phyloP scores from a whole-genome alignment of 305 asterid genomes.

The Stenogyne calaminthoides region DNA sequence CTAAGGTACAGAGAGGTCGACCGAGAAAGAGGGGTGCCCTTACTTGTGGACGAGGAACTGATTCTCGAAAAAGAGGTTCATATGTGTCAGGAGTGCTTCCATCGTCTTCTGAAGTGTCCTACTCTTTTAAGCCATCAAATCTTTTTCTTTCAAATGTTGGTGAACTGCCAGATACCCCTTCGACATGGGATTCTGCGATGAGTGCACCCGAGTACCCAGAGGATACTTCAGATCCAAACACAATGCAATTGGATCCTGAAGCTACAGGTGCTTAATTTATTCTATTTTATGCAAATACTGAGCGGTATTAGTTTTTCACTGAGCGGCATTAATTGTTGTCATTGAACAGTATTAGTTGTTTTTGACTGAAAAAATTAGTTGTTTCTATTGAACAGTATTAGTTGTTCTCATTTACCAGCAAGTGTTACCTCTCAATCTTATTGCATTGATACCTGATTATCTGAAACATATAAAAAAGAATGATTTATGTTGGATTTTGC shows the following conservation, averaged over 20 bases:
- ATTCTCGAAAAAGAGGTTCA: conserved; percentile 33
- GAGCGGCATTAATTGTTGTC: too few species aligned
- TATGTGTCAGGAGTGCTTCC: conserved; percentile 6
- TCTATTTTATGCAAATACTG: background rate
- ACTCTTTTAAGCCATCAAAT: conserved; percentile 41
- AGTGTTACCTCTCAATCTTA: too few species aligned
- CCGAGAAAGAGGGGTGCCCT: conserved; percentile 31
- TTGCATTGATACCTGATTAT: background rate
- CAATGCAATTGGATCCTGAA: conserved; percentile 50
- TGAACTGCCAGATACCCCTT: conserved; percentile 49
- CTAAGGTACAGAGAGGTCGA: conserved; percentile 40
- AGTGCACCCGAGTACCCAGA: conserved; percentile 44
- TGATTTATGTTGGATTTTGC: conserved; percentile 24
- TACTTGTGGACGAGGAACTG: conserved; percentile 21
- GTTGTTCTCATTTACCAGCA: too few species aligned
- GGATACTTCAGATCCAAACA: conserved; percentile 44
- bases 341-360: too few species aligned
- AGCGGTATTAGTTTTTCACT: too few species aligned
- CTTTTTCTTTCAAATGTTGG: conserved; percentile 23
- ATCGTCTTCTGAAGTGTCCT: conserved; percentile 33
- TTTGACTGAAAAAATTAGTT: too few species aligned
- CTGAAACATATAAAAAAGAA: background rate
- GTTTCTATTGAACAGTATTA: too few species aligned
- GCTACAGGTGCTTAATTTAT: conserved; percentile 39
- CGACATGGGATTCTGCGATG: conserved; percentile 59